These are phyloP conservation scores for Chalara sp. DNA, from an alignment of 2,329 filamentous ascomycete genomes.

Conservation along the genomic window DNA sequence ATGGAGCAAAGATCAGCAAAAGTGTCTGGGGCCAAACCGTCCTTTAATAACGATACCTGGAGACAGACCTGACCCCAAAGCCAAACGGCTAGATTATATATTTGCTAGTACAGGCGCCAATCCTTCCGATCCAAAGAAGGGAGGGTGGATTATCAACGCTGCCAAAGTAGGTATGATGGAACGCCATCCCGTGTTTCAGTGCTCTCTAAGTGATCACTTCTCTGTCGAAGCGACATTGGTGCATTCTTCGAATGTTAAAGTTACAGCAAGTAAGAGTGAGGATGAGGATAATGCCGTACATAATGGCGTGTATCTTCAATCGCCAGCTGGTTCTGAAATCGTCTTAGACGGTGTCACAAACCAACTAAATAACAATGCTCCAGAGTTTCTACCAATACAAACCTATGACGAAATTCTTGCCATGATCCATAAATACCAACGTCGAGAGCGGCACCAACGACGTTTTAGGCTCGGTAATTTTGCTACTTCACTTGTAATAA, in stretches of 20 bases:
- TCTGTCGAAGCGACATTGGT: conserved; percentile 74
- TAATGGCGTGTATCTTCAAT: conserved; percentile 21
- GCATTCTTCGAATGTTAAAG: conserved; percentile 14
- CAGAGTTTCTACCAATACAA: conserved; percentile 34
- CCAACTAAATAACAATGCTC: conserved; percentile 15
- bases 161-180: conserved; percentile 73
- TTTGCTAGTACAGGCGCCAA: conserved; percentile 60
- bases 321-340: conserved; percentile 16
- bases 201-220: conserved; percentile 92
- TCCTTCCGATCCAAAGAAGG: conserved; percentile 17
- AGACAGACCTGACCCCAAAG: conserved; percentile 60
- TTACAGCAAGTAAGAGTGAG: conserved; percentile 6
- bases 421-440: conserved; percentile 61
- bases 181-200: conserved; percentile 72
- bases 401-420: conserved; percentile 68
- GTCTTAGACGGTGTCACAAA: conserved; percentile 4
- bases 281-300: conserved; percentile 15
- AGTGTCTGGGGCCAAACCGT: conserved; percentile 57
- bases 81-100: conserved; percentile 92
- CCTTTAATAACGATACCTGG: conserved; percentile 55
- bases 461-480: conserved; percentile 71
- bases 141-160: conserved; percentile 61
- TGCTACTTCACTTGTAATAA: conserved; percentile 55
- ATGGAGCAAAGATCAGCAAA: conserved; percentile 68
- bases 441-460: conserved; percentile 66